A percentile compares a stretch with the other conserved stretches of the same genome.
phyloP scores from a whole-genome alignment of 192 early-diverging fungal genomes.

The Gigaspora rosea region DNA sequence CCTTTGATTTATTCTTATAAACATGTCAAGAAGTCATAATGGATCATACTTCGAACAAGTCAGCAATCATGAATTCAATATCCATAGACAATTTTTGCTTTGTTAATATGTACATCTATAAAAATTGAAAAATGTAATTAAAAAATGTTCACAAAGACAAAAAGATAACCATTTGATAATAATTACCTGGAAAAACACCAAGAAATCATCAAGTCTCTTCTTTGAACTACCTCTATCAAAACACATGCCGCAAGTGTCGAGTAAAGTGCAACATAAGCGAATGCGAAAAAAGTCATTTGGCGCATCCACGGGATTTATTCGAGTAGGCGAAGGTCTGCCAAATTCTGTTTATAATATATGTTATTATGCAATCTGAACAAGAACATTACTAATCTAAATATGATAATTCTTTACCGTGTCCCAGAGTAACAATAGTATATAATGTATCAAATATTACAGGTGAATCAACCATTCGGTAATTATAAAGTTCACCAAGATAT shows the following conservation, averaged over 20 bases:
- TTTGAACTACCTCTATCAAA: constrained; percentile 70
- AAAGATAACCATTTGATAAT: neutral
- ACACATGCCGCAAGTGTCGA: constrained; percentile 86
- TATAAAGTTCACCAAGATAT: constrained; percentile 92
- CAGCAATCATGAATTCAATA: constrained; percentile 82
- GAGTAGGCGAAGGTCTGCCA: constrained; percentile 55
- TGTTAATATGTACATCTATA: constrained; percentile 79
- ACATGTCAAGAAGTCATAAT: neutral
- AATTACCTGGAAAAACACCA: constrained; percentile 77
- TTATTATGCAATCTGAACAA: neutral
- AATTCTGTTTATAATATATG: constrained; percentile 39
- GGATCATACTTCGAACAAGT: constrained; percentile 64
- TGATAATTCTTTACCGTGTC: constrained; percentile 62
- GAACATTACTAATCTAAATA: neutral
- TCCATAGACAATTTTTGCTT: constrained; percentile 86
- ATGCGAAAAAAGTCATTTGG: constrained; percentile 92
- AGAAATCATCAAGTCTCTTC: constrained; percentile 71
- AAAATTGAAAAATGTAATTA: neutral
- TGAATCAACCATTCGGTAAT: constrained; percentile 83
- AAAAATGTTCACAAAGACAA: neutral
- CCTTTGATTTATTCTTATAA: neutral
- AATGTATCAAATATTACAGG: constrained; percentile 81
- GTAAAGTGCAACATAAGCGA: constrained; percentile 79
- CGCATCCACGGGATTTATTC: constrained; percentile 70
- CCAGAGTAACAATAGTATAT: constrained; percentile 79